Base-by-base conservation (phyloP, 1,284 basidiomycete genomes). In the Waitea zeae region DNA sequence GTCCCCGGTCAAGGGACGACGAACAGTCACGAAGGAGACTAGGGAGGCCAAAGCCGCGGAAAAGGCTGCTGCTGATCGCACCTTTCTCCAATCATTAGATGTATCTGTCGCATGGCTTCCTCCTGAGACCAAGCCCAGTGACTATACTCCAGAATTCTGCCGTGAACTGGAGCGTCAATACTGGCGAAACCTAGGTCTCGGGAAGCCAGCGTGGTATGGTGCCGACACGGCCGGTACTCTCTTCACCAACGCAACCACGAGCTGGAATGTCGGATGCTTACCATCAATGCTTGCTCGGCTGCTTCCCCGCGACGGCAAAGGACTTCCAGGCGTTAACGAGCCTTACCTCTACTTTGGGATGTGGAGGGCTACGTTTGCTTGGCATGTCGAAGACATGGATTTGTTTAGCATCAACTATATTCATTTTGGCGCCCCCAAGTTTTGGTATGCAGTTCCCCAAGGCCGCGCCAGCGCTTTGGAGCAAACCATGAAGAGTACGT, bases 331-430 rank as follows among this genome's bases (percentile, higher is more conserved):
- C 18, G 93, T 99, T 35, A 98, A 97, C 49, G 83, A 89, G 1
- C 93, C 93, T 0, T 98, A 98, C 52, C 70, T 98, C 3, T 98
- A 98, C 56, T 97, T 95, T 54, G 93, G 93, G 43, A 96, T 96
- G 89, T 99, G 93, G 93, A 68, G 89, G 35, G 93, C 95, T 12
- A 92, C 89, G 0, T 95, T 98, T 54, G 89, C 93, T 0, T 99
- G 95, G 95, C 93, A 98, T 47, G 93, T 98, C 32, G 93, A 98
- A 49, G 78, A 89, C 52, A 89, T 89, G 86, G 93, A 97, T 51
- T 66, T 98, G 3, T 95, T 93, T 58, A 93, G 88, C 37, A 98
- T 98, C 62, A 98, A 97, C 55, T 97, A 95, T 51, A 90, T 99
- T 41, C 93, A 99, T 55, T 98, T 97, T 50, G 93, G 93, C 2